Evolutionary conservation across 352 stramenopile species (phyloP), one percentile per base, ranked within the genome.

Genomic region (Phytopythium kandeliae): DNA sequence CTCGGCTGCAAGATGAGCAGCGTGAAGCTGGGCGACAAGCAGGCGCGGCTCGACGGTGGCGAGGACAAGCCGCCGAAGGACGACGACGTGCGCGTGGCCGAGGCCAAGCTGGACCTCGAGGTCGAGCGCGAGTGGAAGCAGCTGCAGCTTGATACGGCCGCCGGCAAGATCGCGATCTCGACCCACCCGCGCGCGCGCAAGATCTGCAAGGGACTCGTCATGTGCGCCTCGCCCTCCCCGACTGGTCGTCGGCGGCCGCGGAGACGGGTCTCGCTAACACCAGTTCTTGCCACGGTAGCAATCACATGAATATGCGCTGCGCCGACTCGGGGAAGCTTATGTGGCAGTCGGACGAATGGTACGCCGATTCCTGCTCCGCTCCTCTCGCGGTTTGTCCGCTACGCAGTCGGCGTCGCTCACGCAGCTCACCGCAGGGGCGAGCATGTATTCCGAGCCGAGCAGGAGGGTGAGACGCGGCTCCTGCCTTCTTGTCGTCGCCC

Each of bases 251-350:
- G 31, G 16, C 31, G 31, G 2, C 15, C 33, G 33, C 2, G 33
- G 10, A 16, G 10, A 19, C 7, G 22, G 15, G 30, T 31, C 12
- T 43, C n/a, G n/a, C n/a, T n/a, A n/a, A n/a, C n/a, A n/a, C n/a
- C n/a, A n/a, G n/a, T n/a, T n/a, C n/a, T n/a, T n/a, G n/a, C n/a
- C n/a, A n/a, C n/a, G n/a, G 24, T 48, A 95, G 81, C 49, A 95
- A 95, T 54, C 69, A 89, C 61, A 95, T 95, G 84, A 95, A 92
- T 58, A 95, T 95, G 84, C 69, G 84, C 33, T 91, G 81, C 24
- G 84, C 65, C 15, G 79, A 92, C 36, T 85, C 81, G 5, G 84
- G 84, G 40, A 78, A 73, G 62, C 56, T 95, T 41, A 65, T 92
- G 73, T 95, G 84, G 84, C 84, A 92, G 58, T 85, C 78, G 12